Conservation (phyloP, 2,329 filamentous ascomycete species). For the Arthrobotrys entomopaga region DNA sequence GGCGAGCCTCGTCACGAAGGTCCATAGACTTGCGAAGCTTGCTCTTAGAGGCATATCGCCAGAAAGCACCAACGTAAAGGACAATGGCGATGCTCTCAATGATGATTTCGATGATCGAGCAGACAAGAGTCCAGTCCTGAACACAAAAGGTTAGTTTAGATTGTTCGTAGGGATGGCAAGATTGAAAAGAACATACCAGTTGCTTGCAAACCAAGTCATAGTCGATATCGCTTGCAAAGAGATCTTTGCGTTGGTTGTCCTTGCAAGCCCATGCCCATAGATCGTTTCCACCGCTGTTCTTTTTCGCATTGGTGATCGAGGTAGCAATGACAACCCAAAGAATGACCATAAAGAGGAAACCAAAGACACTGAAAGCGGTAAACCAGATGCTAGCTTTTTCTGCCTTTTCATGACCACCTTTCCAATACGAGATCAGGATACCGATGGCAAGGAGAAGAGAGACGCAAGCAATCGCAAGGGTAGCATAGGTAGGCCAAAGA, state of each 20-base stretch:
- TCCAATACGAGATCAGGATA: conserved; percentile 86
- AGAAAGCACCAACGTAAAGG: conserved; percentile 95
- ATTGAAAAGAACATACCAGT: conserved; percentile 68
- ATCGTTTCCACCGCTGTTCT: conserved; percentile 80
- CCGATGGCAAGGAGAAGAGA: conserved; percentile 81
- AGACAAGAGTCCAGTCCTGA: conserved; percentile 94
- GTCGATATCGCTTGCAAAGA: conserved; percentile 83
- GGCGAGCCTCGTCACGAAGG: conserved; percentile 89
- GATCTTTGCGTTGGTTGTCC: conserved; percentile 79
- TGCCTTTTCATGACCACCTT: conserved; percentile 84
- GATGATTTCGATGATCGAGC: conserved; percentile 95
- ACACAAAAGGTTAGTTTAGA: conserved; percentile 58
- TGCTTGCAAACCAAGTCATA: conserved; percentile 92
- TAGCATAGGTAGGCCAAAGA: conserved; percentile 87
- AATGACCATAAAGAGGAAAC: conserved; percentile 91
- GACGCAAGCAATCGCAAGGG: conserved; percentile 80
- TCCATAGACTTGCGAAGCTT: conserved; percentile 97
- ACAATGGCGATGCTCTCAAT: conserved; percentile 89
- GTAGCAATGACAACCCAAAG: conserved; percentile 92
- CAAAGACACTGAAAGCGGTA: conserved; percentile 89
- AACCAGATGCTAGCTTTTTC: conserved; percentile 97
- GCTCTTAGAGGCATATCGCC: conserved; percentile 96
- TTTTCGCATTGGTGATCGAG: conserved; percentile 80
- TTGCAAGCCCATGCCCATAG: conserved; percentile 99
- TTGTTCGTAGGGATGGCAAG: conserved; percentile 53